Evolutionary conservation across 345 rosid species (phyloP), one percentile per base, ranked within the genome.

Genomic region (Sonneratia alba): DNA sequence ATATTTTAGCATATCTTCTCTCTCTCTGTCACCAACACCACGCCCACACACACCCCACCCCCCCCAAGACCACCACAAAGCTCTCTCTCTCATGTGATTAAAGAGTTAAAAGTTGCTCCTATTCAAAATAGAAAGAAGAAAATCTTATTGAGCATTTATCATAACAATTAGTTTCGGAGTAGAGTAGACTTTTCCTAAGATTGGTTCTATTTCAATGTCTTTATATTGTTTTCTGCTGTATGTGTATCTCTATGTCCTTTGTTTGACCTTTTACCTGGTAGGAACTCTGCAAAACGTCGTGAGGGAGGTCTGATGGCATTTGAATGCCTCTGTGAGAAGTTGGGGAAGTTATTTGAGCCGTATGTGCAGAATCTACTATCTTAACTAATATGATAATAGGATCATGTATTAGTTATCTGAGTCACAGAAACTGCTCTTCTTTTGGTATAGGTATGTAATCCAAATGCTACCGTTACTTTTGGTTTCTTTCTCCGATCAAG

Each of bases 401-500:
- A 11, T 67, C 43, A 32, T 68, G n/a, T 22, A 68, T 12, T 4
- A 42, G 32, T 42, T 68, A 14, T 68, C 40, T 37, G 64, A 70
- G 61, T 27, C 32, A n/a, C 24, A 19, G 66, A 55, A 56, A 36
- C 16, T 70, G 32, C 72, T 70, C 45, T 38, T 53, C 36, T 75
- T 45, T 64, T 81, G 80, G 42, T 75, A 68, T 80, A 95, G 99
- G 85, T 95, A 95, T 71, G 94, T 95, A 71, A 95, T 95, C 81
- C 91, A 85, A 79, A 85, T 95, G 99, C 80, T 95, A 74, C 99
- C 97, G 11, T 76, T 92, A 47, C 97, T 92, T 51, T 77, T 95
- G 87, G 96, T 89, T 73, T 90, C 93, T 70, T 95, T 95, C 85
- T 95, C 99, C 77, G 99, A 95, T 82, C 99, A 87, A 92, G 97